phyloP scores from a whole-genome alignment of 148 eudicot species.

The Diospyros kaki region DNA sequence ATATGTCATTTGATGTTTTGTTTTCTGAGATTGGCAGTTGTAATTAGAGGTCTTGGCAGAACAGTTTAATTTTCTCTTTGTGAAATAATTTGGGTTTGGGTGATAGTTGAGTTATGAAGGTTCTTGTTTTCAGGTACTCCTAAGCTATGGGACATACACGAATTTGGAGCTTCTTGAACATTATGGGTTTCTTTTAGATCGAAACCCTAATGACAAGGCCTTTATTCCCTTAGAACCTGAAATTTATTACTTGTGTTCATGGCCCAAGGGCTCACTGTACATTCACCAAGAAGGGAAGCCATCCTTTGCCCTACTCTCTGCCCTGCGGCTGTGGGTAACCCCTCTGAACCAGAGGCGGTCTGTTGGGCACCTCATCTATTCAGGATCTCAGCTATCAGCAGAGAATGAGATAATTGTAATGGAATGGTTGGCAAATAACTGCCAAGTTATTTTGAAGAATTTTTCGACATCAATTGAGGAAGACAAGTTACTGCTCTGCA shows the following conservation, averaged over 20 bases:
- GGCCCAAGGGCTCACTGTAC: conserved; percentile 68
- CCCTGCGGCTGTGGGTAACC: conserved; percentile 73
- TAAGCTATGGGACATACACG: conserved; percentile 94
- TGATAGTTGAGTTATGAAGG: background rate
- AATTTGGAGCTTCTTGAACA: conserved; percentile 99
- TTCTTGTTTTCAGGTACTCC: conserved; percentile 56
- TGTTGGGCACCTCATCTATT: conserved; percentile 49
- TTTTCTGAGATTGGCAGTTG: background rate
- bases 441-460: conserved; percentile 32
- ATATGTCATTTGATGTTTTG: background rate
- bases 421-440: conserved; percentile 53
- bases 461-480: conserved; percentile 63
- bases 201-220: conserved; percentile 79
- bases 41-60: background rate
- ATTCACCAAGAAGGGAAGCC: conserved; percentile 70
- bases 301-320: conserved; percentile 68
- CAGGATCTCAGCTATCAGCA: conserved; percentile 58
- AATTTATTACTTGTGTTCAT: conserved; percentile 49
- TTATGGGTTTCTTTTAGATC: conserved; percentile 72
- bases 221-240: conserved; percentile 62
- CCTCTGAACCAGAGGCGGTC: conserved; percentile 58
- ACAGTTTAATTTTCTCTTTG: background rate
- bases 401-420: conserved; percentile 60
- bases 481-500: conserved; percentile 37
- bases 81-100: background rate